Conservation (phyloP, 768 basidiomycete species). For the Tricholoma saponaceum region DNA sequence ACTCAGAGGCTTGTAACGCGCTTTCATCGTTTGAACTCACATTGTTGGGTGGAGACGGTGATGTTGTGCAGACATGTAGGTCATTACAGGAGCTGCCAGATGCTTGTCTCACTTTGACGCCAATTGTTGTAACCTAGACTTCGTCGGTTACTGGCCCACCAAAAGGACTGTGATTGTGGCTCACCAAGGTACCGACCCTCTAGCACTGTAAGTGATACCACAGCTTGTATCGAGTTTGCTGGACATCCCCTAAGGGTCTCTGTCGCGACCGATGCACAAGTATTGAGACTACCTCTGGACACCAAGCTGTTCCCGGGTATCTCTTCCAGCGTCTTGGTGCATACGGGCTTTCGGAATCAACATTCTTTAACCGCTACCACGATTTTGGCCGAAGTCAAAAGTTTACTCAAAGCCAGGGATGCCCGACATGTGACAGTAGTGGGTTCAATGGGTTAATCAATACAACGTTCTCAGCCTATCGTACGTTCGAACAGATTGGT, state of each 20-base stretch:
- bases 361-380: background rate
- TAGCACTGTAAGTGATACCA: conserved; percentile 35
- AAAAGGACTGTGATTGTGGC: conserved; percentile 50
- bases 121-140: conserved; percentile 29
- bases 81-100: background rate
- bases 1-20: conserved; percentile 35
- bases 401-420: conserved; percentile 31
- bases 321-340: background rate
- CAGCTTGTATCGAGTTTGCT: background rate
- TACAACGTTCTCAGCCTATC: background rate
- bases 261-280: background rate
- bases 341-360: conserved; percentile 1
- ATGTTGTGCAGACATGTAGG: conserved; percentile 43
- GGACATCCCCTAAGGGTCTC: background rate
- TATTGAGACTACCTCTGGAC: background rate
- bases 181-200: conserved; percentile 59
- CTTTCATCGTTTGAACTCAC: conserved; percentile 34
- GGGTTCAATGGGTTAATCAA: conserved; percentile 7
- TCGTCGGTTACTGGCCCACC: conserved; percentile 51
- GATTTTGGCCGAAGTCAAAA: conserved; percentile 4
- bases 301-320: background rate
- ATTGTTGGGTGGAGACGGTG: conserved; percentile 46
- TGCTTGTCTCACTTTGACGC: background rate
- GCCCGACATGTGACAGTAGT: conserved; percentile 40
- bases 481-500: conserved; percentile 28